Conservation (phyloP, 2,329 filamentous ascomycete species). For the Stagonosporopsis vannaccii region DNA sequence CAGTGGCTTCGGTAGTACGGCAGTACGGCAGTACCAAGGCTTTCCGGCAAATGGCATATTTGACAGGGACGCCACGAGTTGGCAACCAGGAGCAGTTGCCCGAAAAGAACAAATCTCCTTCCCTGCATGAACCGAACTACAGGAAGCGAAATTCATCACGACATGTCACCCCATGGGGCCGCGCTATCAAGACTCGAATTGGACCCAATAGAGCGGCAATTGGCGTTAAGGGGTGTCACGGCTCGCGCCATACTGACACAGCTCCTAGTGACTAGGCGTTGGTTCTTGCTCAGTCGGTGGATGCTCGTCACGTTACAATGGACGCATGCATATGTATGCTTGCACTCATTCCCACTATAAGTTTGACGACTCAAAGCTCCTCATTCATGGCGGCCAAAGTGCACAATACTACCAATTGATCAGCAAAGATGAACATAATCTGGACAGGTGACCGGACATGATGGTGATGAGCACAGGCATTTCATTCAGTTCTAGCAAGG, state of each 20-base stretch:
- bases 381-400: neutral
- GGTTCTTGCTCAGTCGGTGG: neutral
- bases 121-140: neutral
- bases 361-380: neutral
- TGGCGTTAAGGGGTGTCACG: neutral
- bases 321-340: too few relatives aligned
- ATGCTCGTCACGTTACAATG: neutral
- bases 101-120: neutral
- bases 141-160: neutral
- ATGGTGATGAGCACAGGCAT: neutral
- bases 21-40: neutral
- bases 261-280: neutral
- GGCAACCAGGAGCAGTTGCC: constrained; percentile 1
- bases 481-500: neutral
- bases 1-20: neutral
- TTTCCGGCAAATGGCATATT: neutral
- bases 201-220: neutral
- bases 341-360: too few relatives aligned
- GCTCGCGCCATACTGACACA: neutral
- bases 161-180: constrained; percentile 6
- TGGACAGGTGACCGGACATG: neutral
- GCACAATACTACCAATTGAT: neutral
- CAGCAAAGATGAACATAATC: neutral
- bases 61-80: constrained; percentile 4
- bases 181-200: neutral